These are phyloP conservation scores for Kwoniella shivajii DNA, from an alignment of 1,284 basidiomycete species.

Conservation along the genomic window DNA sequence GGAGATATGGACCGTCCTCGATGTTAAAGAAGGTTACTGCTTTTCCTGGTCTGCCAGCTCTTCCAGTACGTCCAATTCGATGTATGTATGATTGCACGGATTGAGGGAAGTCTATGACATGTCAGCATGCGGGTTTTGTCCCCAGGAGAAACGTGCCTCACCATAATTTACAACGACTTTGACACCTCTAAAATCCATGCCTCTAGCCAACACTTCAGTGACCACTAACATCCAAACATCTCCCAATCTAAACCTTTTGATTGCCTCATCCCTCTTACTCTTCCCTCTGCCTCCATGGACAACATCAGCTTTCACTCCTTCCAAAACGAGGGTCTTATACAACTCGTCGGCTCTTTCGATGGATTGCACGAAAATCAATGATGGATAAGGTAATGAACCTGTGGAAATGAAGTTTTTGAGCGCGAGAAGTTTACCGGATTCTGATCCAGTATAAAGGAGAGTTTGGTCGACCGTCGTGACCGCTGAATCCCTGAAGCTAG, in stretches of 20 bases:
- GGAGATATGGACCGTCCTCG: constrained; percentile 87
- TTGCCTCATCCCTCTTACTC: constrained; percentile 81
- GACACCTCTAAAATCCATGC: constrained; percentile 96
- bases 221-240: constrained; percentile 89
- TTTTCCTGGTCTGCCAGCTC: constrained; percentile 86
- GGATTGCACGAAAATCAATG: constrained; percentile 90
- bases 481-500: constrained; percentile 69
- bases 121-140: background rate
- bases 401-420: constrained; percentile 75
- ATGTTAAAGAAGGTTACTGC: constrained; percentile 96
- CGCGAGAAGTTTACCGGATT: constrained; percentile 87
- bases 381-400: constrained; percentile 82
- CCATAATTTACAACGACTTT: constrained; percentile 90
- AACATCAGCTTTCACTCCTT: constrained; percentile 84
- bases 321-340: constrained; percentile 81
- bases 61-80: constrained; percentile 91
- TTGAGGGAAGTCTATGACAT: constrained; percentile 74
- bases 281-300: constrained; percentile 87
- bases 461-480: constrained; percentile 77
- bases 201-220: constrained; percentile 93
- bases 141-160: constrained; percentile 22
- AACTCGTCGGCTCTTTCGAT: constrained; percentile 89
- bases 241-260: constrained; percentile 81
- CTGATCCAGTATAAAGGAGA: constrained; percentile 87
- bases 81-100: constrained; percentile 94